Base-by-base conservation (phyloP, 1,139 yeast species). In the Dujonia santamariae region DNA sequence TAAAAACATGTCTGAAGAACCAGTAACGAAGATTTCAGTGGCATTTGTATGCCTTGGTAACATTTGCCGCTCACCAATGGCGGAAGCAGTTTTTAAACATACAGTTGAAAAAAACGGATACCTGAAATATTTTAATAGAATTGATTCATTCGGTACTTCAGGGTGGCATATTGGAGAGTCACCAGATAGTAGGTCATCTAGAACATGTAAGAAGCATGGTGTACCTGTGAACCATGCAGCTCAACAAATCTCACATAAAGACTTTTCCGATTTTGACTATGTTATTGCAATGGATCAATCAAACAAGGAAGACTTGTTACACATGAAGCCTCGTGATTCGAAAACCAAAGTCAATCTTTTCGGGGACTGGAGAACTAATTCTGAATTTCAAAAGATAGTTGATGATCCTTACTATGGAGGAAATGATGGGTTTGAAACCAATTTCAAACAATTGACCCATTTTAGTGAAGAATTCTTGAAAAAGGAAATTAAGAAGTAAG, bases 31-130 rank as follows among this genome's bases (percentile, higher is more conserved):
- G 44, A 55, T 80, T 8, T 72, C 84, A 1, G 92, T 87, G 24
- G 95, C 95, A 0, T 90, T 90, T 54, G 94, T 88, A 2, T 90
- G 97, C 53, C 67, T 88, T 15, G 97, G 97, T 3, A 90, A 90
- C 59, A 87, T 88, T 29, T 90, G 98, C 53, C 92, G 97, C 36
- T 88, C 97, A 1, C 97, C 97, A 8, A 90, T 90, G 97, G 97
- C 98, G 0, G 97, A 90, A 56, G 97, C 96, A 0, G 85, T 88
- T 1, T 87, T 88, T 61, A 68, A 67, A 35, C 79, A 85, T 41
- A 67, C 68, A 19, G 95, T 86, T 3, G 56, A 75, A 31, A 53
- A 70, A 37, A 51, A 63, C 21, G 74, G 78, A 0, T 68, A 70
- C 27, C 36, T 49, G 2, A 44, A 53, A n/a, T 48, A 50, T 22